Evolutionary conservation across 2,329 filamentous ascomycete species (phyloP).

Genomic region (Epichloe glyceriae): DNA sequence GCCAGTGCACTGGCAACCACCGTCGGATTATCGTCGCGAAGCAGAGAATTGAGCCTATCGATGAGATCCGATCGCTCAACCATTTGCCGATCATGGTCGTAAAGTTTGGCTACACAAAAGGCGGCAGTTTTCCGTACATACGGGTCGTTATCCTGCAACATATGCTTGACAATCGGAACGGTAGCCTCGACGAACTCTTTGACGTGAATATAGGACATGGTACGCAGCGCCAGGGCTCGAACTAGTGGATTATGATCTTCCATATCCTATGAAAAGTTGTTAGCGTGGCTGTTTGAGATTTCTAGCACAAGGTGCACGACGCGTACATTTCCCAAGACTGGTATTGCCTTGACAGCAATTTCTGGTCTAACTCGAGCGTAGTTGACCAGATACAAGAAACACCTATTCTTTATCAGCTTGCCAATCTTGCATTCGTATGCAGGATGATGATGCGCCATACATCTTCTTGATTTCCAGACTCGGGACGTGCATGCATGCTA

Average conservation of each 20-base stretch:
- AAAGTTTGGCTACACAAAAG: slow-evolving; percentile 92
- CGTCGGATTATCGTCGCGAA: slow-evolving; percentile 93
- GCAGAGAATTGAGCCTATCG: slow-evolving; percentile 74
- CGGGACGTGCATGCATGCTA: slow-evolving; percentile 87
- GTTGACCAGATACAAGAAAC: slow-evolving; percentile 94
- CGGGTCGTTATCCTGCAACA: slow-evolving; percentile 77
- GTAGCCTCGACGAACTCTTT: slow-evolving; percentile 90
- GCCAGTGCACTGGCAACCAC: slow-evolving; percentile 92
- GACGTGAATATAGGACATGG: slow-evolving; percentile 95
- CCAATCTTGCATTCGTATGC: neutral
- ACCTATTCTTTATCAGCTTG: slow-evolving; percentile 43
- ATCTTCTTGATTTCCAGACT: slow-evolving; percentile 99
- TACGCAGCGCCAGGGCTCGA: slow-evolving; percentile 79
- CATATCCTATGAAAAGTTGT: slow-evolving; percentile 54
- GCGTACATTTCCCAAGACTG: slow-evolving; percentile 66
- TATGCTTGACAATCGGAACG: slow-evolving; percentile 66
- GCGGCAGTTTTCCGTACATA: slow-evolving; percentile 97
- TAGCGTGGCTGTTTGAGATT: neutral
- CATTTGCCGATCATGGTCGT: slow-evolving; percentile 85
- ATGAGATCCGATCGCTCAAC: slow-evolving; percentile 89
- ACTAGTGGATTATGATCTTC: slow-evolving; percentile 86
- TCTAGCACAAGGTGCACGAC: neutral
- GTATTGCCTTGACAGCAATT: slow-evolving; percentile 82
- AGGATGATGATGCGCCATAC: slow-evolving; percentile 31
- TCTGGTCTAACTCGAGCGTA: slow-evolving; percentile 92